Percentiles rank a stretch among this genome's conserved stretches.
Evolutionary conservation across 2,329 filamentous ascomycete species (phyloP).

Genomic region (Falciphora oryzae): DNA sequence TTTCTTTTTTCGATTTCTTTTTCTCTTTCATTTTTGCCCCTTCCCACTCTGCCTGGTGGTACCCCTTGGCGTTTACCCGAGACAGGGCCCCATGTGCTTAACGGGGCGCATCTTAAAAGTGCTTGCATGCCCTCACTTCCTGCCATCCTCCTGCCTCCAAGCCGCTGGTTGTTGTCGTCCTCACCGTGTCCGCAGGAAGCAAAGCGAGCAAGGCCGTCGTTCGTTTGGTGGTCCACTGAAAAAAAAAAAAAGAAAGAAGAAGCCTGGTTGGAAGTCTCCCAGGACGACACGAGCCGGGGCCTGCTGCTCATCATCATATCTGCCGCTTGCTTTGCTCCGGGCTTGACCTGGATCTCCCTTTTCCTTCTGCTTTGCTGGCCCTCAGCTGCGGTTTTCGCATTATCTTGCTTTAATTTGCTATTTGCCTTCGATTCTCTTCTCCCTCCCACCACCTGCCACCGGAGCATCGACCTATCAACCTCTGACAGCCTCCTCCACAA

Average conservation of each 20-base stretch:
- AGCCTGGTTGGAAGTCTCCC: background rate
- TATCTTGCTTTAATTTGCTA: background rate
- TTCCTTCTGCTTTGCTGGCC: constrained; percentile 4
- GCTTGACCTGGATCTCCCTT: background rate
- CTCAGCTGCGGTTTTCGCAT: background rate
- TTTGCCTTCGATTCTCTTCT: background rate
- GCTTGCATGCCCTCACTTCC: constrained; percentile 5
- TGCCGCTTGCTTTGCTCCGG: background rate
- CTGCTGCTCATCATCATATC: background rate
- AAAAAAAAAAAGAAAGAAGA: too few relatives aligned
- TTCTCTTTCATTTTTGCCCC: background rate
- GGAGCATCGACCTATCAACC: constrained; percentile 1
- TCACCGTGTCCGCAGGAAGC: background rate
- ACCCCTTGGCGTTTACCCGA: constrained; percentile 4
- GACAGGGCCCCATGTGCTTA: constrained; percentile 8
- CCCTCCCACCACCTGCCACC: background rate
- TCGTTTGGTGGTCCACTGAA: background rate
- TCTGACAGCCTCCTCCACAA: constrained; percentile 2
- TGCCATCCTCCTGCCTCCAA: constrained; percentile 2
- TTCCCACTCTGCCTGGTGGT: background rate
- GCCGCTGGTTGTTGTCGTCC: background rate
- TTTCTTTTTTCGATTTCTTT: background rate
- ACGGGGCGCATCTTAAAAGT: background rate
- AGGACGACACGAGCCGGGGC: background rate
- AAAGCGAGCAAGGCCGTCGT: background rate